A percentile compares a stretch with the other conserved stretches of the same genome.
phyloP scores from a whole-genome alignment of 176 grass and related monocot genomes.

The Ananas comosus region DNA sequence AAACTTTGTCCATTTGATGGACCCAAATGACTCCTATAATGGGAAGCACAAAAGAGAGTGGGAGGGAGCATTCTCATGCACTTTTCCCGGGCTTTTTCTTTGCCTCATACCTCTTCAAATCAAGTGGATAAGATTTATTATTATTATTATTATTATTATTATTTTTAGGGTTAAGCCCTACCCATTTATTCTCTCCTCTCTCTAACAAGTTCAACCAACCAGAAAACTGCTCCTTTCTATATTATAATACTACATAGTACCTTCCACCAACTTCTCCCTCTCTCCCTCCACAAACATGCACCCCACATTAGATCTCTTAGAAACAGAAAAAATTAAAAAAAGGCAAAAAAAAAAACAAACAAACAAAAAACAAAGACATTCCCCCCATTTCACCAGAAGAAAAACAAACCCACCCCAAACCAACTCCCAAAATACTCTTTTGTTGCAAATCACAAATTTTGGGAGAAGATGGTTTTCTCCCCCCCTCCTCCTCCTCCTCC shows the following conservation, averaged over 20 bases:
- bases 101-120: not conserved
- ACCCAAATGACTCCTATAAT: not conserved
- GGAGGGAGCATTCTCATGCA: conserved; percentile 30
- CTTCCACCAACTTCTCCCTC: not conserved
- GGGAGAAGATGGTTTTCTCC: too few species aligned
- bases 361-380: not conserved
- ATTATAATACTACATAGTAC: not conserved
- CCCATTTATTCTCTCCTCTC: not conserved
- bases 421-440: conserved; percentile 6
- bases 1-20: not conserved
- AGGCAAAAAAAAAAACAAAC: conserved; percentile 32
- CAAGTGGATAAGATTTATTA: too few species aligned
- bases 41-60: conserved; percentile 15
- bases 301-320: conserved; percentile 40
- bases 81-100: conserved; percentile 26
- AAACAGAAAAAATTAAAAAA: conserved; percentile 28
- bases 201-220: conserved; percentile 12
- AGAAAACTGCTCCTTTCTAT: not conserved
- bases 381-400: conserved; percentile 1
- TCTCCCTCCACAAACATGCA: conserved; percentile 19
- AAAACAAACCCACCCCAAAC: not conserved
- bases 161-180: not conserved
- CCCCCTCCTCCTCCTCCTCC: too few species aligned
- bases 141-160: too few species aligned
- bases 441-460: too few species aligned